Percentiles rank a stretch among this genome's conserved stretches.
These are phyloP conservation scores for Alternaria incomplexa DNA, from an alignment of 2,329 filamentous ascomycete genomes.

Conservation along the genomic window DNA sequence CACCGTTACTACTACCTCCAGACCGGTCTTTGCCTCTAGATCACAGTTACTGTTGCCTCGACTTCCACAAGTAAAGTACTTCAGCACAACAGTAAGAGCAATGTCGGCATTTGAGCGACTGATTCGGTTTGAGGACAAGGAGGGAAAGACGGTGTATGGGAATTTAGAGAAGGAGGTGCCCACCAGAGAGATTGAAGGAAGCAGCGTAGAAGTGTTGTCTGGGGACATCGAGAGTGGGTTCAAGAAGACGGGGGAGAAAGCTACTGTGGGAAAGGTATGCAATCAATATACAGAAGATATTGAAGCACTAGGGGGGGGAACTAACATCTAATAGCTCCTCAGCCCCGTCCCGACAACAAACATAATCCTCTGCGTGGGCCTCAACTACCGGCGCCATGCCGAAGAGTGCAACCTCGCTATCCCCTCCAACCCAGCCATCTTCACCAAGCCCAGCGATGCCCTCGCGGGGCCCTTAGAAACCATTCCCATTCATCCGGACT, in stretches of 20 bases:
- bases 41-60: not conserved
- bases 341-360: slow-evolving; percentile 36
- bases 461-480: slow-evolving; percentile 40
- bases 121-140: slow-evolving; percentile 40
- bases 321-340: slow-evolving; percentile 22
- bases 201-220: slow-evolving; percentile 34
- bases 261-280: slow-evolving; percentile 31
- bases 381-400: slow-evolving; percentile 46
- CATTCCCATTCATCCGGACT: slow-evolving; percentile 39
- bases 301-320: not conserved
- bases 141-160: slow-evolving; percentile 40
- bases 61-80: not conserved
- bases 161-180: slow-evolving; percentile 38
- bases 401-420: slow-evolving; percentile 42
- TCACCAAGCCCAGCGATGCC: slow-evolving; percentile 45
- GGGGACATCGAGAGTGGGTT: slow-evolving; percentile 40
- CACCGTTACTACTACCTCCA: not conserved
- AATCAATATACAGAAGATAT: no score
- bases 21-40: not conserved
- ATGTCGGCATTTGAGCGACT: slow-evolving; percentile 42
- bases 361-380: slow-evolving; percentile 43
- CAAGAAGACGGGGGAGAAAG: slow-evolving; percentile 33
- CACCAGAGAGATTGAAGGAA: slow-evolving; percentile 40
- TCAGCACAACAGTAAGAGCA: slow-evolving; percentile 5
- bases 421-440: slow-evolving; percentile 42